Conservation (phyloP, 257 asterid genomes). For the Petrea volubilis region DNA sequence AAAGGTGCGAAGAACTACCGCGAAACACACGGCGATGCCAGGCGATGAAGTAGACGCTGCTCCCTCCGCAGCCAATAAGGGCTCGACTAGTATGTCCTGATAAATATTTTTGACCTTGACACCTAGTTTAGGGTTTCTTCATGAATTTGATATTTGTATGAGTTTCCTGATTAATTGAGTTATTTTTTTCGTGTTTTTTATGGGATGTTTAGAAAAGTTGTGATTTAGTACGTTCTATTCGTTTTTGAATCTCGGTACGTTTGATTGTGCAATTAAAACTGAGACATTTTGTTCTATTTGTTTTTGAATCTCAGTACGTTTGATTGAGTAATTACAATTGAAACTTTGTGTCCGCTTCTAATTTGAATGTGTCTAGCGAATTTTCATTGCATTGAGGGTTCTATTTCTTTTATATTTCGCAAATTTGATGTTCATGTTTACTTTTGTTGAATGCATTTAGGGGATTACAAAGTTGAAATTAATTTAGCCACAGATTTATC, state of each 20-base stretch:
- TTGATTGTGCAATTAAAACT: too few relatives aligned
- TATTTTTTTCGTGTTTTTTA: too few relatives aligned
- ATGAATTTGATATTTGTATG: background rate
- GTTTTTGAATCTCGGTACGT: too few relatives aligned
- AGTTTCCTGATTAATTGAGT: background rate
- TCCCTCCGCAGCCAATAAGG: conserved; percentile 14
- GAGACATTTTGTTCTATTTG: too few relatives aligned
- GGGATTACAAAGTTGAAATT: background rate
- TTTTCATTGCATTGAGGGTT: too few relatives aligned
- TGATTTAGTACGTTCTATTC: too few relatives aligned
- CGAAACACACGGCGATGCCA: conserved; percentile 21
- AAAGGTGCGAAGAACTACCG: background rate
- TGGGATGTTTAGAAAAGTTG: too few relatives aligned
- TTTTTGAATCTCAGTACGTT: too few relatives aligned
- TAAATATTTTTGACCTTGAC: background rate
- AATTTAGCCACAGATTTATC: too few relatives aligned
- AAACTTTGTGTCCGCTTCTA: too few relatives aligned
- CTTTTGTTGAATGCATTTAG: background rate
- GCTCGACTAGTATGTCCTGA: conserved; percentile 16
- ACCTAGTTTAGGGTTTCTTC: background rate
- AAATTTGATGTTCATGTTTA: background rate
- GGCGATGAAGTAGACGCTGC: conserved; percentile 25
- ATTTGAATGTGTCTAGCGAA: too few relatives aligned
- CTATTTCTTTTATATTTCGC: background rate
- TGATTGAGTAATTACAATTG: too few relatives aligned